Base-by-base conservation (phyloP, 129 eudicot species). In the Flaveria sonorensis region DNA sequence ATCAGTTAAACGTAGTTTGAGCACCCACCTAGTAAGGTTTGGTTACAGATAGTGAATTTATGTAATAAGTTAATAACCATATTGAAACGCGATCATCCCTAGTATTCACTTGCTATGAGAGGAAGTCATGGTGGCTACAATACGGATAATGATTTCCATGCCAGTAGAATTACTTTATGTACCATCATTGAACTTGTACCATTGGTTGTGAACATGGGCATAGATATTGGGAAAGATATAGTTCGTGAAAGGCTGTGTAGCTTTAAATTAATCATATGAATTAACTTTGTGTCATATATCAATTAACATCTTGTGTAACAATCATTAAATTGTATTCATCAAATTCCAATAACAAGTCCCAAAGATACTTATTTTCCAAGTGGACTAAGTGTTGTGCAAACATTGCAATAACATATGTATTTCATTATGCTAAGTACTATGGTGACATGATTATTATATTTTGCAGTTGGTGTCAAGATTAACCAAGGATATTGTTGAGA, bases 401-500 rank as follows among this genome's bases (percentile, higher is more conserved):
- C 60, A 53, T n/a, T 53, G 23, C 23, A n/a, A 53, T n/a, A 53
- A 53, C 23, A 7, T 28, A 21, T 26, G 81, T 36, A 45, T 32
- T 56, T 24, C 24, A 12, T 45, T 59, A 57, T 53, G 48, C 12
- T 36, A 45, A 36, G 68, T 15, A 26, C 18, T 53, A 6, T 72
- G 72, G 61, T 84, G 77, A 78, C 70, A 24, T 67, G 63, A 69
- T 30, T 51, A 32, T 66, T 71, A 30, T 43, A 16, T 40, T 67
- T 67, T 89, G 88, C 89, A 95, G 99, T 82, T 95, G 87, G 89
- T 95, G 78, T 86, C 88, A 32, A 83, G 96, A 66, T 85, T 95
- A 80, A 95, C 99, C 46, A 95, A 92, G 81, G 97, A 88, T 77
- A 77, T 95, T 53, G 88, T 89, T 84, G 95, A 92, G 53, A 91